Conservation (phyloP, 2,329 filamentous ascomycete species). For the Aureobasidium sp. region DNA sequence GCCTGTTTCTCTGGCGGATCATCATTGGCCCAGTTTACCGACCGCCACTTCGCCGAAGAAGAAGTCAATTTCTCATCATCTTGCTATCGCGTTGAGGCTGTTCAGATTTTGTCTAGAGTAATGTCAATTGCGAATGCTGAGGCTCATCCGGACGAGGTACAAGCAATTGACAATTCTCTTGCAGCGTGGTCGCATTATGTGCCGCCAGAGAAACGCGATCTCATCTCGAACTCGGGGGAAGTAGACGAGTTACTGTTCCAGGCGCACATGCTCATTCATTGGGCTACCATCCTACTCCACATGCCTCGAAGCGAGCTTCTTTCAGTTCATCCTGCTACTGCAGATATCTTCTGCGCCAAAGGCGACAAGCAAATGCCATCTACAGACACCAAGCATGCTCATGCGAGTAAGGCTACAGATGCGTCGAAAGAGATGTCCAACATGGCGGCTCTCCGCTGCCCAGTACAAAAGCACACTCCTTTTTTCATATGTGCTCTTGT, state of each 20-base stretch:
- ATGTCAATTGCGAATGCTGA: slow-evolving; percentile 44
- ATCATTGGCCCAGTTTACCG: slow-evolving; percentile 68
- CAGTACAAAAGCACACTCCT: slow-evolving; percentile 64
- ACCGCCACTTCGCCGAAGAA: slow-evolving; percentile 63
- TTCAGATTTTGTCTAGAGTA: slow-evolving; percentile 70
- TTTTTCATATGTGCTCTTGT: slow-evolving; percentile 79
- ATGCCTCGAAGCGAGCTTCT: slow-evolving; percentile 72
- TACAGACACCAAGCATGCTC: slow-evolving; percentile 48
- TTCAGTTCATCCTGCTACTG: slow-evolving; percentile 49
- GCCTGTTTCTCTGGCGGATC: slow-evolving; percentile 47
- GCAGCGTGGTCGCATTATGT: slow-evolving; percentile 76
- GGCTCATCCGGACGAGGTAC: slow-evolving; percentile 37
- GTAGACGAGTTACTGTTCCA: slow-evolving; percentile 90
- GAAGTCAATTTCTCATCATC: slow-evolving; percentile 73
- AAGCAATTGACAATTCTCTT: slow-evolving; percentile 54
- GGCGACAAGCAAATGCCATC: slow-evolving; percentile 46
- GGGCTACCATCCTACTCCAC: slow-evolving; percentile 65
- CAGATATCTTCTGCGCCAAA: slow-evolving; percentile 33
- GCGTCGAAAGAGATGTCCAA: slow-evolving; percentile 72
- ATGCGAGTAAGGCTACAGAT: slow-evolving; percentile 73
- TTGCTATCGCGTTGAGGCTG: slow-evolving; percentile 74
- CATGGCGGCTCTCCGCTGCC: slow-evolving; percentile 65
- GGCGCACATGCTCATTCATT: slow-evolving; percentile 68
- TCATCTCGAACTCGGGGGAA: slow-evolving; percentile 63
- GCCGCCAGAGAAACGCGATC: slow-evolving; percentile 62